These are phyloP conservation scores for Microbotryum saponariae DNA, from an alignment of 1,284 basidiomycete species.

Conservation along the genomic window DNA sequence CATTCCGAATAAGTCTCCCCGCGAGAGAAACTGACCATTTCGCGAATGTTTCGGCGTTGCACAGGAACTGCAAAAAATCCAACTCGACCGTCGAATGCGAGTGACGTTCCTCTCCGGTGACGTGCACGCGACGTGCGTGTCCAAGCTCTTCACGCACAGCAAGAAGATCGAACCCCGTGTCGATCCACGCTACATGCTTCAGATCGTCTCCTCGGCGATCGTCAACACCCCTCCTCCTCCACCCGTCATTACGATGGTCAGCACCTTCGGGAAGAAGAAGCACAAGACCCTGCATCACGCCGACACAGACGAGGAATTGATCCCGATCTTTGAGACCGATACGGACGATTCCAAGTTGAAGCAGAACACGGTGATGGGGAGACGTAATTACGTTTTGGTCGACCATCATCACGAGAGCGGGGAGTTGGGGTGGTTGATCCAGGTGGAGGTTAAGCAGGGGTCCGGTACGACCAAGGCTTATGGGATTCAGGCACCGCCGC, in stretches of 20 bases:
- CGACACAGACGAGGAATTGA: conserved; percentile 58
- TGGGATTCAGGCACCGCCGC: conserved; percentile 15
- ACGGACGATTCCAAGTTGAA: conserved; percentile 68
- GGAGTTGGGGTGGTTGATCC: conserved; percentile 75
- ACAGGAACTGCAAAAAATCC: conserved; percentile 59
- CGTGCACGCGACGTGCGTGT: conserved; percentile 77
- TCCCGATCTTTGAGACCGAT: conserved; percentile 28
- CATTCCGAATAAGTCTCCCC: background rate
- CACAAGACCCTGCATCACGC: conserved; percentile 53
- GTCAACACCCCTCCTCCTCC: conserved; percentile 57
- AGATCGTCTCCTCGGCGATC: conserved; percentile 47
- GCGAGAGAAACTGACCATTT: conserved; percentile 2
- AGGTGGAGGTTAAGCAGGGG: conserved; percentile 73
- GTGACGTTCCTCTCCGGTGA: conserved; percentile 83
- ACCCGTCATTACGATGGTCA: conserved; percentile 71
- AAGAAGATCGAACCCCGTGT: conserved; percentile 46
- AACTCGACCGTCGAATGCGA: conserved; percentile 55
- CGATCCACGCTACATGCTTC: conserved; percentile 82
- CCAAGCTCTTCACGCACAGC: conserved; percentile 44
- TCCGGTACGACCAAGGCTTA: conserved; percentile 66
- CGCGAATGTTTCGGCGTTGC: background rate
- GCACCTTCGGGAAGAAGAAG: conserved; percentile 66
- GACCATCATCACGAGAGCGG: conserved; percentile 55
- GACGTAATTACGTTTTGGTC: conserved; percentile 82
- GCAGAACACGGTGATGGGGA: conserved; percentile 39